Conservation (phyloP, 2,329 filamentous ascomycete species). For the Paracamarosporium sp. region DNA sequence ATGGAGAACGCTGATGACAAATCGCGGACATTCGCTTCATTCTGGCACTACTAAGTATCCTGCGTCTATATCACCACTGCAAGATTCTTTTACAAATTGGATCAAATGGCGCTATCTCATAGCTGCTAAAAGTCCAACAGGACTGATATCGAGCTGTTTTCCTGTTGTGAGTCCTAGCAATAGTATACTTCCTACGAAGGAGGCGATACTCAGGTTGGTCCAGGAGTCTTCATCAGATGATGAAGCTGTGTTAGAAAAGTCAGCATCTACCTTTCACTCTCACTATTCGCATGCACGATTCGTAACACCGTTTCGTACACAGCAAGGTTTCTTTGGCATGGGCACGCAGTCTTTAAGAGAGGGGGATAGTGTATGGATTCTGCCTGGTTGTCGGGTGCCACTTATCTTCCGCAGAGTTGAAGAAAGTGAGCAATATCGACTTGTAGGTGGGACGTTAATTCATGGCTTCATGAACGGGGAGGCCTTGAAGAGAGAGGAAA, state of each 20-base stretch:
- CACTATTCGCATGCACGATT: conserved; percentile 20
- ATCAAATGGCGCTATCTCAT: conserved; percentile 18
- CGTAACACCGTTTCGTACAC: conserved; percentile 18
- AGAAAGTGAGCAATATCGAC: conserved; percentile 5
- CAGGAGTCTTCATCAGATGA: background rate
- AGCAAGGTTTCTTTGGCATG: conserved; percentile 20
- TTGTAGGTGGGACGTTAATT: conserved; percentile 24
- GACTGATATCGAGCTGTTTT: background rate
- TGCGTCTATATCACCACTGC: background rate
- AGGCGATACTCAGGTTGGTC: conserved; percentile 5
- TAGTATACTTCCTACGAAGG: conserved; percentile 4
- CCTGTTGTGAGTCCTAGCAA: background rate
- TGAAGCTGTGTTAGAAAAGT: conserved; percentile 3
- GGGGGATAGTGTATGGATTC: conserved; percentile 21
- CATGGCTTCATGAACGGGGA: conserved; percentile 28
- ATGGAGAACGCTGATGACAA: conserved; percentile 20
- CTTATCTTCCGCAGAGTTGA: conserved; percentile 18
- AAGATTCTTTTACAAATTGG: conserved; percentile 19
- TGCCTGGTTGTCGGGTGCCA: conserved; percentile 23
- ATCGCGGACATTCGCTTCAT: conserved; percentile 5
- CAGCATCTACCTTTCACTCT: conserved; percentile 18
- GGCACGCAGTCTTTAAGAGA: conserved; percentile 19
- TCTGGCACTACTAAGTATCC: background rate
- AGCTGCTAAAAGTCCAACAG: background rate
- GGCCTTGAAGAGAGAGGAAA: background rate